Conservation (phyloP, 1,284 basidiomycete species). For the Cerrena zonata region DNA sequence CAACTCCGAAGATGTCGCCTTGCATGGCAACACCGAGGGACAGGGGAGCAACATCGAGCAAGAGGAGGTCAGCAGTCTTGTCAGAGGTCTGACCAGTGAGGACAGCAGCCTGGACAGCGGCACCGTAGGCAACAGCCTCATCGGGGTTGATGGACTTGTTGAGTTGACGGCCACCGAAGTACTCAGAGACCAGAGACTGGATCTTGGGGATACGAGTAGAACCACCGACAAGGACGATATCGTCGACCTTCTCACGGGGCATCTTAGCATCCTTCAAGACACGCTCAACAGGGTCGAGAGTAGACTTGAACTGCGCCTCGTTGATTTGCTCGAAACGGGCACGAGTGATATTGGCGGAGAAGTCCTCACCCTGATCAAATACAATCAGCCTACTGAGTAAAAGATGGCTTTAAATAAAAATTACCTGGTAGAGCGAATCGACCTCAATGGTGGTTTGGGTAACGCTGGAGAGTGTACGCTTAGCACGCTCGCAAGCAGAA, state of each 20-base stretch:
- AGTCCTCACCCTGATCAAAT: conserved; percentile 71
- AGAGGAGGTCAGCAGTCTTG: conserved; percentile 89
- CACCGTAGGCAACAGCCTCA: conserved; percentile 92
- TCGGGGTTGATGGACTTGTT: conserved; percentile 99
- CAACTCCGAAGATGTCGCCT: conserved; percentile 93
- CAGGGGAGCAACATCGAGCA: conserved; percentile 92
- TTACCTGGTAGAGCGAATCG: conserved; percentile 92
- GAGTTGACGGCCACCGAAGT: conserved; percentile 93
- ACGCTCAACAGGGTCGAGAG: conserved; percentile 96
- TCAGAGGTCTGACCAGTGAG: conserved; percentile 95
- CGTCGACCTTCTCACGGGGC: conserved; percentile 92
- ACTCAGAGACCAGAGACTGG: conserved; percentile 95
- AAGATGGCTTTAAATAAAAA: conserved; percentile 26
- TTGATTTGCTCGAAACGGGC: conserved; percentile 99
- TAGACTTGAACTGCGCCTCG: conserved; percentile 89
- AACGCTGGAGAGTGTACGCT: conserved; percentile 96
- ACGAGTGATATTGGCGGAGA: conserved; percentile 94
- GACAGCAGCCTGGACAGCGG: conserved; percentile 93
- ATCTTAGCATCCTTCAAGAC: conserved; percentile 99
- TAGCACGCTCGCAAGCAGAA: conserved; percentile 97
- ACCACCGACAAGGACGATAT: conserved; percentile 98
- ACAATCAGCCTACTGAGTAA: conserved; percentile 14
- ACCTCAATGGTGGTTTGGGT: conserved; percentile 98
- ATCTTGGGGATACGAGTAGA: conserved; percentile 99
- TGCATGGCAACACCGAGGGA: conserved; percentile 98